Evolutionary conservation across 1,284 basidiomycete genomes (phyloP).

Genomic region (Trichosporon sp.): DNA sequence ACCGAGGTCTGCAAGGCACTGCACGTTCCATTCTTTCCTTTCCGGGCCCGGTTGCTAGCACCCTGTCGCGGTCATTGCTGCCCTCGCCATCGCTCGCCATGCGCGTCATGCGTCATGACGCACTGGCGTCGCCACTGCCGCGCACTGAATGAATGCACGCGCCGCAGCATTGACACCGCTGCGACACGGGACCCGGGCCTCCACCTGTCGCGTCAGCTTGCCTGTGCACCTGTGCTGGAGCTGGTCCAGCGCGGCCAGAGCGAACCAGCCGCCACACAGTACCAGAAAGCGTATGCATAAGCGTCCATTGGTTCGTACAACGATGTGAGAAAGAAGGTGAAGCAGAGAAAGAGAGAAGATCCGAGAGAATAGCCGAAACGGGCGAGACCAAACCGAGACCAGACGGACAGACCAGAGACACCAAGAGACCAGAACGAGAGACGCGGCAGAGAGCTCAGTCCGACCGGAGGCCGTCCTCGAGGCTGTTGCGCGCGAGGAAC

Average conservation of each 20-base stretch:
- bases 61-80: neutral
- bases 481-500: constrained; percentile 13
- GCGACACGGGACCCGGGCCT: too few relatives aligned
- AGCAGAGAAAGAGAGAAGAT: neutral
- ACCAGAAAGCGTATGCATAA: neutral
- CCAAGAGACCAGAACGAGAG: neutral
- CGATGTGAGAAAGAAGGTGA: neutral
- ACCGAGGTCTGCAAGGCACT: neutral
- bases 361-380: neutral
- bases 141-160: neutral
- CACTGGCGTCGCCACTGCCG: too few relatives aligned
- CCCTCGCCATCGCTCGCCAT: neutral
- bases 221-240: too few relatives aligned
- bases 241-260: too few relatives aligned
- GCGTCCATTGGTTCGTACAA: neutral
- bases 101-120: neutral
- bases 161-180: neutral
- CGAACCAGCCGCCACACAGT: neutral
- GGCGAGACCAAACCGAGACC: neutral
- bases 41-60: neutral
- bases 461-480: constrained; percentile 8
- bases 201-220: neutral
- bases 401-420: neutral
- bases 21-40: neutral
- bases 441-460: neutral